Conservation (phyloP, 73 alveolate genomes). For the Tetrahymena malaccensis region DNA sequence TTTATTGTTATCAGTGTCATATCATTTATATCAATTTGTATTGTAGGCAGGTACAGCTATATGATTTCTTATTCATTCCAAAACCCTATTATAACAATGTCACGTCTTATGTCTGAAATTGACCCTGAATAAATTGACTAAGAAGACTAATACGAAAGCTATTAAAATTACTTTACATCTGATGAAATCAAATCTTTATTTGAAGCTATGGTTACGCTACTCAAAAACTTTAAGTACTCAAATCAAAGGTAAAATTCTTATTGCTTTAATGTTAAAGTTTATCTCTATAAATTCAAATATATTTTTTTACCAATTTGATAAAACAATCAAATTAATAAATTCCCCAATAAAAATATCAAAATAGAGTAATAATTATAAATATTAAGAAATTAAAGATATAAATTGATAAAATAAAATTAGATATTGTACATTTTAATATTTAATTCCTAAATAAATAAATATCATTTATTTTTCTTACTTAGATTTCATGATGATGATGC, state of each 20-base stretch:
- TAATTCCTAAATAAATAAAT: too few species aligned
- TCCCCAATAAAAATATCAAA: too few species aligned
- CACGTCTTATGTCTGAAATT: not conserved
- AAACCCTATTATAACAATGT: not conserved
- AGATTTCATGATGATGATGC: not conserved
- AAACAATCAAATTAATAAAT: too few species aligned
- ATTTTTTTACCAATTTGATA: too few species aligned
- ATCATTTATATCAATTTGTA: not conserved
- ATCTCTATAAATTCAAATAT: too few species aligned
- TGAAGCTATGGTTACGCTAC: not conserved
- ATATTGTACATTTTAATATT: too few species aligned
- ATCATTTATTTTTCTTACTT: too few species aligned
- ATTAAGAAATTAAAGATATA: too few species aligned
- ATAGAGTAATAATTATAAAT: too few species aligned
- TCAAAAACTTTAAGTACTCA: not conserved
- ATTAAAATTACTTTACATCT: not conserved
- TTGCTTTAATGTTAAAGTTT: too few species aligned
- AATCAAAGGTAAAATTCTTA: not conserved
- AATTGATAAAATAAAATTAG: too few species aligned
- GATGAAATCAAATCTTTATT: not conserved
- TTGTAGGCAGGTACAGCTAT: not conserved
- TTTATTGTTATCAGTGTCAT: not conserved
- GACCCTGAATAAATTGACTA: not conserved
- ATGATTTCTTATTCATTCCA: not conserved
- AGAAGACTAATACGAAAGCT: not conserved